Conservation (phyloP, 2,329 filamentous ascomycete species). For the Macrophomina phaseolina region DNA sequence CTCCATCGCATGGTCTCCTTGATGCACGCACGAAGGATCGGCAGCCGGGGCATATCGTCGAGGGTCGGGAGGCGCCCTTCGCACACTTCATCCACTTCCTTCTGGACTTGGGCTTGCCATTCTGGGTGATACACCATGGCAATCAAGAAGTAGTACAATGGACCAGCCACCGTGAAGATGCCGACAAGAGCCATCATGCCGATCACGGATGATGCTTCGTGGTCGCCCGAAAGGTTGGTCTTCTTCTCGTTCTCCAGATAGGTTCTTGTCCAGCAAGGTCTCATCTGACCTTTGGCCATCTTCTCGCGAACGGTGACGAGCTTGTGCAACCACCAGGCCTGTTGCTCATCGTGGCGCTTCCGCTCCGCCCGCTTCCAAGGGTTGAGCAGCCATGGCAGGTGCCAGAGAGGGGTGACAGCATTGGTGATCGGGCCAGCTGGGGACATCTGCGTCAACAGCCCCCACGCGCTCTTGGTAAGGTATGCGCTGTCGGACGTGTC, state of each 20-base stretch:
- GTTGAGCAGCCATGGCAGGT: conserved; percentile 57
- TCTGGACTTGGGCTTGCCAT: conserved; percentile 61
- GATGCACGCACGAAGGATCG: conserved; percentile 60
- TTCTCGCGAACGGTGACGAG: conserved; percentile 47
- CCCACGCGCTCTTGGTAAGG: conserved; percentile 60
- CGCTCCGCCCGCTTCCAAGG: conserved; percentile 61
- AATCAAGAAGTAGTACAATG: conserved; percentile 46
- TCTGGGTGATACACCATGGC: conserved; percentile 51
- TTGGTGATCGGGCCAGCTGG: conserved; percentile 65
- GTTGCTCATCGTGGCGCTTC: conserved; percentile 60
- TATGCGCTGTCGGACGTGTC: conserved; percentile 56
- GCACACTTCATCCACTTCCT: conserved; percentile 63
- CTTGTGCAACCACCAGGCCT: conserved; percentile 60
- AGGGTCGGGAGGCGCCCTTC: conserved; percentile 55
- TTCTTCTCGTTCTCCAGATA: conserved; percentile 50
- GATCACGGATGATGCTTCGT: conserved; percentile 47
- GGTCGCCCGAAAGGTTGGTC: conserved; percentile 42
- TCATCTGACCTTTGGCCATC: conserved; percentile 49
- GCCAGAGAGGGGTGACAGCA: conserved; percentile 60
- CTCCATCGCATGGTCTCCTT: conserved; percentile 66
- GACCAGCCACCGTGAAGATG: conserved; percentile 47
- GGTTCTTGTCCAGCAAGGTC: conserved; percentile 50
- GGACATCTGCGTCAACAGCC: conserved; percentile 63
- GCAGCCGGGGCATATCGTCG: conserved; percentile 57
- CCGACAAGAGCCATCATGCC: conserved; percentile 48